A percentile compares a stretch with the other conserved stretches of the same genome.
Conservation (phyloP, 768 basidiomycete genomes). For the Cystofilobasidium macerans region DNA sequence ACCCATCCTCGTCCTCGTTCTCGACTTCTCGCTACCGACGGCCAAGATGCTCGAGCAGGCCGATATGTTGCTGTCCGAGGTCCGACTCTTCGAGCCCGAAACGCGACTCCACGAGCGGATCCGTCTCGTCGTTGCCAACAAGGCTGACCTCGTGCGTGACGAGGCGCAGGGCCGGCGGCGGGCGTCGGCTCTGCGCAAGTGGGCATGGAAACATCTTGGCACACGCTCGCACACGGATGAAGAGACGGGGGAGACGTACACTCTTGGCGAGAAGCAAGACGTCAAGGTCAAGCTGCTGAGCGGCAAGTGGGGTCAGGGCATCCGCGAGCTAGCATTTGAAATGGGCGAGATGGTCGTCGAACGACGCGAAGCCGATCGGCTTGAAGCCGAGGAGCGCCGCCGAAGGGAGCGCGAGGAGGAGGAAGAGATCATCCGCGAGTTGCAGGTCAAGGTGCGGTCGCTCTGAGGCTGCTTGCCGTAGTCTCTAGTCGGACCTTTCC, state of each 20-base stretch:
- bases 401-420: conserved; percentile 18
- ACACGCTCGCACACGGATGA: background rate
- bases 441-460: conserved; percentile 9
- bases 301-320: conserved; percentile 25
- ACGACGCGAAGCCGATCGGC: background rate
- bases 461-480: too few relatives aligned
- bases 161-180: background rate
- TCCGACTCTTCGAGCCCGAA: conserved; percentile 59
- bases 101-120: conserved; percentile 58
- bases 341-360: conserved; percentile 26
- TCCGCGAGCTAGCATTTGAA: conserved; percentile 19
- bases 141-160: conserved; percentile 70
- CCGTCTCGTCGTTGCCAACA: conserved; percentile 81
- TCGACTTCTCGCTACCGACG: conserved; percentile 55
- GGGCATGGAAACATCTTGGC: conserved; percentile 9
- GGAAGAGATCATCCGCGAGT: conserved; percentile 16
- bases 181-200: background rate
- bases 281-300: conserved; percentile 19
- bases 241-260: background rate
- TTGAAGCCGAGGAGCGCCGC: conserved; percentile 15
- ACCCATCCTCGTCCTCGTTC: conserved; percentile 77
- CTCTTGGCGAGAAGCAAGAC: background rate
- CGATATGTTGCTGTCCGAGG: conserved; percentile 63
- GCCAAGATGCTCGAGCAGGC: conserved; percentile 39
- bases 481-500: background rate